Percentiles rank a stretch among this genome's conserved stretches.
Conservation (phyloP, 805 yeast species). For the Yarrowia bubula region DNA sequence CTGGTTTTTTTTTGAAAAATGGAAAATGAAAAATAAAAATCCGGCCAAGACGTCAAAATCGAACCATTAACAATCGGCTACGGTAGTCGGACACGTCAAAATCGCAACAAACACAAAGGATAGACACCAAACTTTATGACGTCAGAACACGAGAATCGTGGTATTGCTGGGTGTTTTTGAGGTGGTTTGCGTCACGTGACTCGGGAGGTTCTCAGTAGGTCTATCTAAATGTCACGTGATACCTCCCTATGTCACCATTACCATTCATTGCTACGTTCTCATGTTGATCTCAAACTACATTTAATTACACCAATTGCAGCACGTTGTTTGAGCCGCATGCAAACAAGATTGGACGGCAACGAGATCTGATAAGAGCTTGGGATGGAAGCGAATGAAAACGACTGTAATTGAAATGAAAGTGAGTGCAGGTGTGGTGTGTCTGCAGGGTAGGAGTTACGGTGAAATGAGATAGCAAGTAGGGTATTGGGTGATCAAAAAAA, state of each 20-base stretch:
- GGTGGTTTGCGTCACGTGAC: neutral
- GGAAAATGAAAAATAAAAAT: neutral
- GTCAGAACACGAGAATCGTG: no score
- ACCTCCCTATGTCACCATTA: neutral
- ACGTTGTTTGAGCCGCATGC: constrained; percentile 4
- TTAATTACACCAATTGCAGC: constrained; percentile 4
- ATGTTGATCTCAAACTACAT: neutral
- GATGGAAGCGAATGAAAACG: no score
- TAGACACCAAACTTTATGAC: neutral
- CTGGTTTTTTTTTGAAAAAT: neutral
- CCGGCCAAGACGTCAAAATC: neutral
- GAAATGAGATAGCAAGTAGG: no score
- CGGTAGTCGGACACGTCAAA: neutral
- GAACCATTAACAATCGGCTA: no score
- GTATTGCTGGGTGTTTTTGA: no score
- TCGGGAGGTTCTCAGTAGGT: no score
- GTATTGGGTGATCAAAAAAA: no score
- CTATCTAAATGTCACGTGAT: neutral
- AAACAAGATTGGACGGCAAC: neutral
- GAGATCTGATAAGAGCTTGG: no score
- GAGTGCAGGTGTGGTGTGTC: no score
- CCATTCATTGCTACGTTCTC: neutral
- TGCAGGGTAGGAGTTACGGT: no score
- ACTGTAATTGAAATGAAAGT: no score
- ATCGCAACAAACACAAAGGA: neutral